A percentile compares a stretch with the other conserved stretches of the same genome.
phyloP scores from a whole-genome alignment of 2,329 filamentous ascomycete species.

The Fusarium irregulare region DNA sequence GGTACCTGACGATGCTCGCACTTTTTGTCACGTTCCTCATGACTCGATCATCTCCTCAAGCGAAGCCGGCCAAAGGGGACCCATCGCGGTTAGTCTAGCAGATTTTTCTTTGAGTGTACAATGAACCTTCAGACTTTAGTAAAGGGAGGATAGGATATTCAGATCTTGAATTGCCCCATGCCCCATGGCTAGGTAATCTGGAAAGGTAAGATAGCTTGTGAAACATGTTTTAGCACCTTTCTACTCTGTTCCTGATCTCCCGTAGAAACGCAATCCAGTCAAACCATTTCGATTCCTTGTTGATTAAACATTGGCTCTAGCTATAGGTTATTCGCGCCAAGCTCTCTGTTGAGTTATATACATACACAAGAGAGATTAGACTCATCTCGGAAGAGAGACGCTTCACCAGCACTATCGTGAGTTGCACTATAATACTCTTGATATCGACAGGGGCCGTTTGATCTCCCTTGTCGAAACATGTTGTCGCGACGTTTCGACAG shows the following conservation, averaged over 20 bases:
- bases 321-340: conserved; percentile 6
- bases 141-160: conserved; percentile 12
- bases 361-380: neutral
- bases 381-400: conserved; percentile 11
- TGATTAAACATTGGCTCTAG: neutral
- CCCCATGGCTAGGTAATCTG: neutral
- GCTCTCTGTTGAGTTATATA: neutral
- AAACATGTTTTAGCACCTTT: conserved; percentile 24
- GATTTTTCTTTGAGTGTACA: neutral
- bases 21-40: neutral
- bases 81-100: neutral
- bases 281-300: neutral
- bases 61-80: neutral
- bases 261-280: conserved; percentile 31
- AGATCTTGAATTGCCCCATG: conserved; percentile 19
- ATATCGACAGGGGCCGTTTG: conserved; percentile 13
- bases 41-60: conserved; percentile 11
- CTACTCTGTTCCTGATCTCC: conserved; percentile 13
- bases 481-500: conserved; percentile 16
- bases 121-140: neutral
- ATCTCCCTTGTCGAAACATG: conserved; percentile 20
- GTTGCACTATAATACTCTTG: neutral
- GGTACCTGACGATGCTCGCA: conserved; percentile 15
- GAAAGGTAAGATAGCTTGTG: conserved; percentile 23
- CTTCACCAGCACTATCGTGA: neutral